Conservation (phyloP, 257 asterid species). For the Ilex aquifolium region DNA sequence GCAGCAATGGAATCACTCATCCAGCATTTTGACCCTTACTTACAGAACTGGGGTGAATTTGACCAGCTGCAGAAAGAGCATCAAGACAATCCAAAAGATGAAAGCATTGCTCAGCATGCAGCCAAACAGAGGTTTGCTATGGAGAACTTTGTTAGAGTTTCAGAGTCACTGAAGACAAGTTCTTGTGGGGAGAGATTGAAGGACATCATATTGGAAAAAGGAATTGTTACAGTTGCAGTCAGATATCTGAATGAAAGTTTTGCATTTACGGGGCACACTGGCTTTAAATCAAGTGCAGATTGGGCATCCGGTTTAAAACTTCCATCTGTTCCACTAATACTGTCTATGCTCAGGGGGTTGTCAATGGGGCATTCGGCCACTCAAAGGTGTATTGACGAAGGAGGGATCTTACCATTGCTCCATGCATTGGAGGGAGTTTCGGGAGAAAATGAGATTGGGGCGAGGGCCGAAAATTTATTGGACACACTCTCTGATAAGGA, state of each 20-base stretch:
- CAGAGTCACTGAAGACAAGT: conserved; percentile 92
- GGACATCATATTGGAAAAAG: conserved; percentile 92
- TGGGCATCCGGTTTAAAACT: conserved; percentile 72
- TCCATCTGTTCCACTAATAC: conserved; percentile 87
- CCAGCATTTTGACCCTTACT: conserved; percentile 91
- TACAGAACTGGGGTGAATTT: conserved; percentile 77
- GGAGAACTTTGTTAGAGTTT: conserved; percentile 93
- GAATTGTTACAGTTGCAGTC: conserved; percentile 76
- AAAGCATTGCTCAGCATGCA: conserved; percentile 62
- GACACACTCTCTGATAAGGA: conserved; percentile 88
- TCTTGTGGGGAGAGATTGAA: conserved; percentile 97
- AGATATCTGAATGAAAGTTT: conserved; percentile 74
- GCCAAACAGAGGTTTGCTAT: conserved; percentile 77
- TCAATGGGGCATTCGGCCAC: conserved; percentile 95
- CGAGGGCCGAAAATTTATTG: conserved; percentile 95
- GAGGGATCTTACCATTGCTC: conserved; percentile 79
- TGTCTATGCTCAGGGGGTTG: conserved; percentile 92
- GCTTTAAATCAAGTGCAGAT: conserved; percentile 64
- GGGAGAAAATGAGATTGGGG: conserved; percentile 96
- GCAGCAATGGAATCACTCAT: conserved; percentile 98
- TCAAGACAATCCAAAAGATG: conserved; percentile 77
- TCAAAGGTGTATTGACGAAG: conserved; percentile 74
- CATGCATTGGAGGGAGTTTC: conserved; percentile 96
- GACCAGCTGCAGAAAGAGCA: conserved; percentile 65
- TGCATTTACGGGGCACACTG: conserved; percentile 66